Conservation (phyloP, 208 protist genomes). For the Acanthamoeba culbertsoni region DNA sequence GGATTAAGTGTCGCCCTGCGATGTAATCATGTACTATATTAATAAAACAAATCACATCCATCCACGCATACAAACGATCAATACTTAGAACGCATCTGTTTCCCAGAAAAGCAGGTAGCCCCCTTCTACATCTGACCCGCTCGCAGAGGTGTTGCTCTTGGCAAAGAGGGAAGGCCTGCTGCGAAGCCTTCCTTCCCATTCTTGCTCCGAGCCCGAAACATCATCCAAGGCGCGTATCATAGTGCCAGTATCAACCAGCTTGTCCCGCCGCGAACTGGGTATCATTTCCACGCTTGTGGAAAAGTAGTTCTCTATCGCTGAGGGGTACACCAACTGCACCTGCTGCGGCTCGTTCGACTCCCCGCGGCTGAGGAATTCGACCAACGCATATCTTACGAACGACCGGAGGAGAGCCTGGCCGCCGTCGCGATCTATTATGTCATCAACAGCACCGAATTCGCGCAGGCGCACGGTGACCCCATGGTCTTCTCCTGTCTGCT, state of each 20-base stretch:
- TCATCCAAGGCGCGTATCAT: not conserved
- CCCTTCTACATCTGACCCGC: no score
- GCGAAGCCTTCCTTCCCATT: no score
- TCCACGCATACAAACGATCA: no score
- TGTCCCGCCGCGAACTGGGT: not conserved
- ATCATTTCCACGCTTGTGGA: not conserved
- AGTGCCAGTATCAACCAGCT: not conserved
- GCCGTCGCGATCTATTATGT: not conserved
- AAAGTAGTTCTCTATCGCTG: not conserved
- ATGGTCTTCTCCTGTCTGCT: not conserved
- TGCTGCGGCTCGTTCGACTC: not conserved
- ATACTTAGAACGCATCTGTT: not conserved
- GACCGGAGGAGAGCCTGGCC: not conserved
- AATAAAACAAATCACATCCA: no score
- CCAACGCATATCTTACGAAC: not conserved
- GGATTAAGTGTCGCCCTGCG: no score
- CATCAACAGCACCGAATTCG: not conserved
- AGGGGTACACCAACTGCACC: not conserved
- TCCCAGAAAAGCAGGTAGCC: constrained; percentile 21
- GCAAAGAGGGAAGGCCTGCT: not conserved
- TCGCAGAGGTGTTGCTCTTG: no score
- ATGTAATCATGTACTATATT: no score
- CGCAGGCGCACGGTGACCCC: not conserved
- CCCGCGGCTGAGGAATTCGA: not conserved
- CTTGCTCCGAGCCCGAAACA: not conserved